Percentiles rank a stretch among this genome's conserved stretches.
Evolutionary conservation across 495 filamentous ascomycete genomes (phyloP).

Genomic region (Monascus purpureus): DNA sequence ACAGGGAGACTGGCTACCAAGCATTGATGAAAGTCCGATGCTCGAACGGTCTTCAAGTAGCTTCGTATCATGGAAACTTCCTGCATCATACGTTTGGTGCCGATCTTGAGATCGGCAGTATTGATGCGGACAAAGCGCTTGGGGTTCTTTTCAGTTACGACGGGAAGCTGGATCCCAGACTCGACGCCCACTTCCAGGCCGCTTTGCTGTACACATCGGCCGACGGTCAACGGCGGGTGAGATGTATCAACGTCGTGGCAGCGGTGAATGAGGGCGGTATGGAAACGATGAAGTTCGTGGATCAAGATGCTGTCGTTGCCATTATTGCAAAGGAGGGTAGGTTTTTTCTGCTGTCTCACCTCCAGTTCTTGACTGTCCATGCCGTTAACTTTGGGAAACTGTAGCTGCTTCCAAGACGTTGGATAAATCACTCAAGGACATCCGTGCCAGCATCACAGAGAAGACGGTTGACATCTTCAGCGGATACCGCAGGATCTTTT

Average conservation of each 20-base stretch:
- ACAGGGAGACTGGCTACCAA: constrained; percentile 87
- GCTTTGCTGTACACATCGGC: constrained; percentile 90
- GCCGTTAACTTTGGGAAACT: too few relatives aligned
- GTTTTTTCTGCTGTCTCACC: constrained; percentile 5
- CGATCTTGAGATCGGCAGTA: constrained; percentile 84
- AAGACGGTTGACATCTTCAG: constrained; percentile 92
- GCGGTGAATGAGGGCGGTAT: constrained; percentile 71
- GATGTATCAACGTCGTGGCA: constrained; percentile 87
- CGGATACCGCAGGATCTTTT: constrained; percentile 82
- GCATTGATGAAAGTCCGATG: constrained; percentile 97
- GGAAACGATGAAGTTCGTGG: constrained; percentile 80
- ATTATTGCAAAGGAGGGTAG: constrained; percentile 79
- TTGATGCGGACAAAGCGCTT: constrained; percentile 89
- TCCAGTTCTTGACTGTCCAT: neutral
- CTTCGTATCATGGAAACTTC: constrained; percentile 90
- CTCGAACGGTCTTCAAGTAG: constrained; percentile 90
- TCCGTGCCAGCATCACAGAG: constrained; percentile 71
- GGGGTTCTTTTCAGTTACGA: constrained; percentile 91
- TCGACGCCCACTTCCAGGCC: constrained; percentile 96
- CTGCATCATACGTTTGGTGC: constrained; percentile 87
- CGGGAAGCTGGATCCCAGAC: constrained; percentile 88
- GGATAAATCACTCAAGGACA: constrained; percentile 72
- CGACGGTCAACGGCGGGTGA: constrained; percentile 74
- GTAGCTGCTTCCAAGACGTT: constrained; percentile 64
- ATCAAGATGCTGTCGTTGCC: constrained; percentile 83